phyloP scores from a whole-genome alignment of 192 early-diverging fungal genomes.

The Globomyces pollinis-pini region DNA sequence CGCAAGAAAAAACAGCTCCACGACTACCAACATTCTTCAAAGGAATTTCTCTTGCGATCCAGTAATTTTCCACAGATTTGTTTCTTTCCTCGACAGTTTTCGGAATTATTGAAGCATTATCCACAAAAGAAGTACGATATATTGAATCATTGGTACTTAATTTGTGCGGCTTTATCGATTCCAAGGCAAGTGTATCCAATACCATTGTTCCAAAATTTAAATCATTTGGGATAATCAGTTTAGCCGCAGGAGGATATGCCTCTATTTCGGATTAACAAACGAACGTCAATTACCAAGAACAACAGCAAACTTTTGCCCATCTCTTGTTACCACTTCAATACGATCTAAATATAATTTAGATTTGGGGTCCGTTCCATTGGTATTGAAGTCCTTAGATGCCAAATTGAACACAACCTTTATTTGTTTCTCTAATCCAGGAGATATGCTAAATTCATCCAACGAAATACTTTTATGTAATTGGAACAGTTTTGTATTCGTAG shows the following conservation, averaged over 20 bases:
- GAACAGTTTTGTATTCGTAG: slow-evolving; percentile 21
- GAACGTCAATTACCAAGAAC: no score
- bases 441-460: slow-evolving; percentile 12
- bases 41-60: neutral
- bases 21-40: slow-evolving; percentile 20
- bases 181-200: neutral
- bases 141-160: neutral
- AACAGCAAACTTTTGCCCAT: slow-evolving; percentile 15
- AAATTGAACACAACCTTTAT: slow-evolving; percentile 21
- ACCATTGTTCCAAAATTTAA: slow-evolving; percentile 37
- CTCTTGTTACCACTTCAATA: slow-evolving; percentile 17
- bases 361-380: neutral
- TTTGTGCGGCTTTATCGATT: neutral
- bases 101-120: neutral
- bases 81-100: neutral
- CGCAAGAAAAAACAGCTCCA: slow-evolving; percentile 4
- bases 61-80: neutral
- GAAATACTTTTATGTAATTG: slow-evolving; percentile 9
- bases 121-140: no score
- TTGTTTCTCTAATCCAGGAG: slow-evolving; percentile 23
- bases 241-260: slow-evolving; percentile 21
- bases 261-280: no score
- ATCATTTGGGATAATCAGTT: slow-evolving; percentile 12
- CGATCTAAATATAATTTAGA: slow-evolving; percentile 11
- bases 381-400: slow-evolving; percentile 9